Evolutionary conservation across 352 stramenopile genomes (phyloP), one percentile per base, ranked within the genome.

Genomic region (Phytophthora pini): DNA sequence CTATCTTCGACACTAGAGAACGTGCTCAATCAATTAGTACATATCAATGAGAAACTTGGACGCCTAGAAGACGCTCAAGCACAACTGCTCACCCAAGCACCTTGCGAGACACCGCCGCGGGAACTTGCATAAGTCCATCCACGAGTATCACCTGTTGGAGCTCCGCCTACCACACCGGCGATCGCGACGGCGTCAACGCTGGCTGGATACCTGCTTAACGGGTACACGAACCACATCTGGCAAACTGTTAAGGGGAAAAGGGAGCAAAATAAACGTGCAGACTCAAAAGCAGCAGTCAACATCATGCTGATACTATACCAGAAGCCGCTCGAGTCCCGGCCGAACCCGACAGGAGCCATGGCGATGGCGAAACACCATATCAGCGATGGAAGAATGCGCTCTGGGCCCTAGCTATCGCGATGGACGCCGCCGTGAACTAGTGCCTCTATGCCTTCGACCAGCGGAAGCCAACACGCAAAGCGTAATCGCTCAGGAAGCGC

Each of bases 211-310:
- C 3, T 57, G 2, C 38, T 58, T 0, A 66, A 60, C 31, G 59
- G 57, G 39, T 60, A 50, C 32, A 55, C n/a, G 27, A 41, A 44
- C 20, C 20, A 27, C 11, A 59, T 59, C n/a, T 59, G 31, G 13
- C 22, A 60, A 49, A 60, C 58, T 4, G 49, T 52, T n/a, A 40
- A 60, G 22, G 40, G 17, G 58, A 44, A 68, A 43, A 41, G 26
- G 11, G 36, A 61, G 27, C 51, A 63, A 7, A 39, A 40, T 26
- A 39, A 26, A 27, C 22, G 26, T 0, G 51, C 38, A 29, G 24
- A 58, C 0, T 13, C 38, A 5, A 36, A 58, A 40, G 50, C 22
- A 0, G 39, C 51, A 17, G 15, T 46, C 5, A 58, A 55, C 9
- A 34, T 31, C 9, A 44, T 44, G n/a, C 1, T 32, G 9, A 12